Conservation (phyloP, 352 stramenopile genomes). For the Phytophthora crassamura region DNA sequence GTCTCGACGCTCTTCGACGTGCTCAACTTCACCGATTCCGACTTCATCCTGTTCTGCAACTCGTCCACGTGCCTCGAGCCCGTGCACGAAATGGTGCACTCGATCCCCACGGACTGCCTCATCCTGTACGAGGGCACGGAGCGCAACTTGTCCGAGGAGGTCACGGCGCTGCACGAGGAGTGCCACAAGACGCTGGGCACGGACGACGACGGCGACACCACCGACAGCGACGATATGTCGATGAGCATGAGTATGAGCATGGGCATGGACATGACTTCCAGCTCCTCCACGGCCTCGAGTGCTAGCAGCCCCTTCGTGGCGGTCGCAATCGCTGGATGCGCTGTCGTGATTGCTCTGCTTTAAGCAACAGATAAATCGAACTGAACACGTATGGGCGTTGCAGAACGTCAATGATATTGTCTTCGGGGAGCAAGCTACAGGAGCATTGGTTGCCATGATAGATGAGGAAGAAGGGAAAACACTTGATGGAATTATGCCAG, state of each 20-base stretch:
- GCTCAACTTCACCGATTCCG: slow-evolving; percentile 46
- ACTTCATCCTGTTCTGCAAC: slow-evolving; percentile 62
- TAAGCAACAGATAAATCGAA: not conserved
- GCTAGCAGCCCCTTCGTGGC: slow-evolving; percentile 8
- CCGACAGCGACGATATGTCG: slow-evolving; percentile 34
- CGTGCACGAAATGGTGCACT: slow-evolving; percentile 56
- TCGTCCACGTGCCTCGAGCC: slow-evolving; percentile 57
- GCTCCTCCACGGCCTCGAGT: slow-evolving; percentile 20
- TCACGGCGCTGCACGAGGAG: slow-evolving; percentile 48
- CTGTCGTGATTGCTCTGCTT: slow-evolving; percentile 15
- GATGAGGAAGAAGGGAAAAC: not conserved
- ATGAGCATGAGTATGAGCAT: slow-evolving; percentile 37
- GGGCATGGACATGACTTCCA: slow-evolving; percentile 32
- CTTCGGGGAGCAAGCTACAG: not conserved
- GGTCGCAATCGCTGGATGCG: slow-evolving; percentile 9
- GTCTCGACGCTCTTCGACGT: slow-evolving; percentile 53
- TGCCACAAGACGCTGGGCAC: slow-evolving; percentile 46
- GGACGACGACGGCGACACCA: slow-evolving; percentile 18
- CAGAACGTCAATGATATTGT: not conserved
- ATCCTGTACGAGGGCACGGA: slow-evolving; percentile 51
- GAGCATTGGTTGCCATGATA: not conserved
- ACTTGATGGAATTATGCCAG: slow-evolving; percentile 18
- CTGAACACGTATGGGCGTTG: too few relatives aligned
- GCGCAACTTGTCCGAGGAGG: slow-evolving; percentile 48
- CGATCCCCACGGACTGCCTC: slow-evolving; percentile 47